Conservation (phyloP, 768 basidiomycete genomes). For the Mycena rebaudengoi region DNA sequence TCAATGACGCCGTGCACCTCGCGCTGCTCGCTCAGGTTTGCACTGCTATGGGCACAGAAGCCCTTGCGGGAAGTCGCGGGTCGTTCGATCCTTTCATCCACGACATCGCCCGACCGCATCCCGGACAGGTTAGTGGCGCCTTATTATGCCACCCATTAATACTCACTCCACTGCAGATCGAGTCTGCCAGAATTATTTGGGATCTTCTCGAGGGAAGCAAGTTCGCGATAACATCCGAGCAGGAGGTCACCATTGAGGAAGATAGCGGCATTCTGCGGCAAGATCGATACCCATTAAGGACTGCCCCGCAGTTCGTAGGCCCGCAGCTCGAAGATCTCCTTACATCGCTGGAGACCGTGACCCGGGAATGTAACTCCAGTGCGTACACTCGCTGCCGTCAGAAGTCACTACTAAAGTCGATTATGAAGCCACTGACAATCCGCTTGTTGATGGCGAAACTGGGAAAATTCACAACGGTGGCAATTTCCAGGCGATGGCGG, state of each 20-base stretch:
- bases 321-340: conserved; percentile 87
- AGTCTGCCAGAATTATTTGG: conserved; percentile 75
- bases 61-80: conserved; percentile 74
- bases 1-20: conserved; percentile 76
- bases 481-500: conserved; percentile 84
- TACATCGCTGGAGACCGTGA: conserved; percentile 67
- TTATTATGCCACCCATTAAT: neutral
- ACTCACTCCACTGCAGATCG: conserved; percentile 52
- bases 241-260: conserved; percentile 75
- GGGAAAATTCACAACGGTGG: conserved; percentile 81
- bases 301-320: conserved; percentile 85
- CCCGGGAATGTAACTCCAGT: conserved; percentile 86
- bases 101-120: conserved; percentile 78
- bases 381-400: conserved; percentile 34
- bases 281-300: conserved; percentile 80
- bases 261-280: conserved; percentile 81
- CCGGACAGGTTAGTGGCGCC: conserved; percentile 67
- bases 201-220: conserved; percentile 72
- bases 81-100: conserved; percentile 86
- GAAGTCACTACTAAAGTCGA: neutral
- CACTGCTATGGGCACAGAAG: conserved; percentile 88
- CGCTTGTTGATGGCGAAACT: conserved; percentile 75
- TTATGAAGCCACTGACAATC: conserved; percentile 82
- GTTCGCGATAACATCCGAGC: conserved; percentile 72
- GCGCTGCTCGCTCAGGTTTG: conserved; percentile 73